Evolutionary conservation across 345 rosid species (phyloP).

Genomic region (Eucalyptus shirleyi): DNA sequence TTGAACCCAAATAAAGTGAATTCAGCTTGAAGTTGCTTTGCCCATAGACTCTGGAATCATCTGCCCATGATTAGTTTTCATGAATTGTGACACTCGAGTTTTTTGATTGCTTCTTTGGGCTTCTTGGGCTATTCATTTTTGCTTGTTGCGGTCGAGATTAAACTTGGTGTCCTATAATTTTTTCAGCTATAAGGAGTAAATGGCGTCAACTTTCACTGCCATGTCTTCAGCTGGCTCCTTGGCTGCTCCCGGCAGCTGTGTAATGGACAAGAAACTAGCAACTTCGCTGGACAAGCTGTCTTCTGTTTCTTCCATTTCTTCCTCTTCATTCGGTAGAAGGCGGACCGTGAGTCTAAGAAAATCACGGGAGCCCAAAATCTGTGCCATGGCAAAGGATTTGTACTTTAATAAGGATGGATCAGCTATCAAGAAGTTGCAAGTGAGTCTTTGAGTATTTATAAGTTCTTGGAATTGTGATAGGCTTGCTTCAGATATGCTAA

Average conservation of each 20-base stretch:
- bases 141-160: background rate
- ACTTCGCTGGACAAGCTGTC: conserved; percentile 47
- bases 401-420: conserved; percentile 95
- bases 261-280: conserved; percentile 43
- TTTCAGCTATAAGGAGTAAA: conserved; percentile 7
- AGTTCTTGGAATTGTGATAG: background rate
- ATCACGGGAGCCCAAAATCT: conserved; percentile 36
- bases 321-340: conserved; percentile 41
- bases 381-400: conserved; percentile 78
- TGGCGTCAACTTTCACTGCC: conserved; percentile 75
- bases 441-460: conserved; percentile 10
- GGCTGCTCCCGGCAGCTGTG: conserved; percentile 42
- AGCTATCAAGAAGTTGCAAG: conserved; percentile 84
- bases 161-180: background rate
- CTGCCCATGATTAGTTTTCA: background rate
- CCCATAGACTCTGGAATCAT: background rate
- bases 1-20: background rate
- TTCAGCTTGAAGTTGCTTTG: background rate
- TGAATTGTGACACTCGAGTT: background rate
- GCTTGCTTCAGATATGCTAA: background rate
- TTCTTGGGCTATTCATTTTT: background rate
- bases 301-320: conserved; percentile 58
- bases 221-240: conserved; percentile 62
- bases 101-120: background rate
- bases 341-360: conserved; percentile 34